Conservation (phyloP, 257 asterid species). For the Nicotiana sylvestris region DNA sequence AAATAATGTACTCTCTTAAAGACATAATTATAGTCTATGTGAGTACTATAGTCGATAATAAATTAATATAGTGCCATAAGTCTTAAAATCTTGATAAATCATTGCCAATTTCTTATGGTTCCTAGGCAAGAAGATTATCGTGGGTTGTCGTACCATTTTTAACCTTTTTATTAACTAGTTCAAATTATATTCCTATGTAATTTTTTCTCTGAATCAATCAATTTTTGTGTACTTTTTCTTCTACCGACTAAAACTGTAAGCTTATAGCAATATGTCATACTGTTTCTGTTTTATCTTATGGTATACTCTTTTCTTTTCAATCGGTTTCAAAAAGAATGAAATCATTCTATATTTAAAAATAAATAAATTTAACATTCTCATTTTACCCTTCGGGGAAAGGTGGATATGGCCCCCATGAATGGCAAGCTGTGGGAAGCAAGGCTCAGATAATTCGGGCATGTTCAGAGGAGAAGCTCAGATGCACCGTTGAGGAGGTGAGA, state of each 20-base stretch:
- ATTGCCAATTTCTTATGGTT: neutral
- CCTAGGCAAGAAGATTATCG: neutral
- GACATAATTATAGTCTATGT: neutral
- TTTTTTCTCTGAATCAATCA: neutral
- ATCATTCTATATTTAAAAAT: too few relatives aligned
- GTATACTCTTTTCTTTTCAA: too few relatives aligned
- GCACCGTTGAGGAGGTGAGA: too few relatives aligned
- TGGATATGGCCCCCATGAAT: too few relatives aligned
- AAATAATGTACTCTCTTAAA: neutral
- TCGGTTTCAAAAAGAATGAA: too few relatives aligned
- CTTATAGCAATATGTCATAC: too few relatives aligned
- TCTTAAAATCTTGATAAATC: neutral
- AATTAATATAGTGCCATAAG: neutral
- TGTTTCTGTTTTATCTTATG: too few relatives aligned
- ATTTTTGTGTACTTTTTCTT: neutral
- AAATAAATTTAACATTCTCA: too few relatives aligned
- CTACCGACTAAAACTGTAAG: neutral
- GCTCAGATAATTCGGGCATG: too few relatives aligned
- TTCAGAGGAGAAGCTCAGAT: too few relatives aligned
- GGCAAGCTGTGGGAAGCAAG: too few relatives aligned
- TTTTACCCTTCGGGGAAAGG: too few relatives aligned
- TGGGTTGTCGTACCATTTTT: neutral
- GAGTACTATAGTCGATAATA: neutral
- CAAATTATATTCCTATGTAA: neutral
- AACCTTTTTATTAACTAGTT: neutral